Conservation (phyloP, 768 basidiomycete genomes). For the Suillus subluteus region DNA sequence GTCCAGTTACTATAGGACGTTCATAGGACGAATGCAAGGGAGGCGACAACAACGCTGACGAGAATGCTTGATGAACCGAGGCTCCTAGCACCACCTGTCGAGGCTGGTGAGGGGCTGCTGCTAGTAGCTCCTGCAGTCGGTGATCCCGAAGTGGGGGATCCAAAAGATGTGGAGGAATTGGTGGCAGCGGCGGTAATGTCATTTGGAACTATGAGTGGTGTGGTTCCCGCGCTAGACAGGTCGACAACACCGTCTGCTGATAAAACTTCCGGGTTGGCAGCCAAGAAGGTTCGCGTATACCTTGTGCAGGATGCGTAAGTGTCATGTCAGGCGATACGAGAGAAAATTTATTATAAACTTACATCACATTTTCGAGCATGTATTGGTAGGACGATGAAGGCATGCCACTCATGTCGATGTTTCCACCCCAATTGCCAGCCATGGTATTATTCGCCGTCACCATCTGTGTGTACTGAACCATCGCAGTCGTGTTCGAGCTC, state of each 20-base stretch:
- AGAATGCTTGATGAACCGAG: conserved; percentile 51
- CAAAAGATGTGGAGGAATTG: conserved; percentile 29
- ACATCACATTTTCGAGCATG: conserved; percentile 61
- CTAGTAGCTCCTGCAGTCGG: conserved; percentile 24
- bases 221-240: conserved; percentile 44
- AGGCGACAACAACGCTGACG: conserved; percentile 53
- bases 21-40: conserved; percentile 47
- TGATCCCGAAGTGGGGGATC: conserved; percentile 21
- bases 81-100: conserved; percentile 48
- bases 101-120: conserved; percentile 11
- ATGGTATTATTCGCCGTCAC: conserved; percentile 48
- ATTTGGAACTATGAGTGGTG: conserved; percentile 61
- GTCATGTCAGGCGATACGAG: conserved; percentile 10
- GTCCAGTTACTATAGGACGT: neutral
- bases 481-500: conserved; percentile 61
- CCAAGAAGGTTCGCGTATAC: conserved; percentile 47
- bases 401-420: conserved; percentile 59
- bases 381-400: conserved; percentile 55
- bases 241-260: conserved; percentile 54
- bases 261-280: conserved; percentile 55
- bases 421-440: conserved; percentile 64
- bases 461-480: conserved; percentile 53
- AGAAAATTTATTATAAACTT: conserved; percentile 13
- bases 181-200: conserved; percentile 53
- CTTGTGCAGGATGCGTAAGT: conserved; percentile 15